Evolutionary conservation across 805 yeast species (phyloP).

Genomic region (Candida khao-thaluensis): DNA sequence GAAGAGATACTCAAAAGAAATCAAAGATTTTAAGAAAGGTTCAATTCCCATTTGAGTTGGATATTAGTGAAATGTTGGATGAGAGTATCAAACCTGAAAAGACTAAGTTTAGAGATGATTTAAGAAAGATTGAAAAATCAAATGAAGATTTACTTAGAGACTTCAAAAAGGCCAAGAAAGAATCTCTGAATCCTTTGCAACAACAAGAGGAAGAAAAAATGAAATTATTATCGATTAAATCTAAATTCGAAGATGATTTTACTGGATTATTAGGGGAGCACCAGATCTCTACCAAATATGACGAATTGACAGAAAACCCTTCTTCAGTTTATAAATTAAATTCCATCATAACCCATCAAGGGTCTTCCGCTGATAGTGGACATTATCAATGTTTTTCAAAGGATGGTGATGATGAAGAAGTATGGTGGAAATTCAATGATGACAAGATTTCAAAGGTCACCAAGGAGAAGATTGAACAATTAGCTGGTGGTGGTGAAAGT

Average conservation of each 20-base stretch:
- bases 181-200: conserved; percentile 47
- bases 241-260: conserved; percentile 53
- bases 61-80: conserved; percentile 80
- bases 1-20: conserved; percentile 84
- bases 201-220: conserved; percentile 53
- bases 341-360: conserved; percentile 89
- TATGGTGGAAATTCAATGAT: conserved; percentile 95
- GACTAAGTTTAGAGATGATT: conserved; percentile 69
- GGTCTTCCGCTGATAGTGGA: conserved; percentile 95
- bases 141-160: conserved; percentile 71
- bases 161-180: conserved; percentile 56
- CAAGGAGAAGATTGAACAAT: conserved; percentile 75
- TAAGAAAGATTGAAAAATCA: conserved; percentile 73
- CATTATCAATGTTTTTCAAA: conserved; percentile 91
- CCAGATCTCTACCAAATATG: conserved; percentile 19
- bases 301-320: conserved; percentile 68
- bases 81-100: conserved; percentile 69
- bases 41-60: conserved; percentile 90
- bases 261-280: conserved; percentile 41
- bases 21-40: conserved; percentile 93
- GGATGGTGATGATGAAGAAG: conserved; percentile 69
- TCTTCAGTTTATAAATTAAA: conserved; percentile 81
- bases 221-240: conserved; percentile 46
- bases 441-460: conserved; percentile 79
- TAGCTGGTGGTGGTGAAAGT: conserved; percentile 98